Evolutionary conservation across 2,329 filamentous ascomycete genomes (phyloP).

Genomic region (Phyllosticta citribraziliensis): DNA sequence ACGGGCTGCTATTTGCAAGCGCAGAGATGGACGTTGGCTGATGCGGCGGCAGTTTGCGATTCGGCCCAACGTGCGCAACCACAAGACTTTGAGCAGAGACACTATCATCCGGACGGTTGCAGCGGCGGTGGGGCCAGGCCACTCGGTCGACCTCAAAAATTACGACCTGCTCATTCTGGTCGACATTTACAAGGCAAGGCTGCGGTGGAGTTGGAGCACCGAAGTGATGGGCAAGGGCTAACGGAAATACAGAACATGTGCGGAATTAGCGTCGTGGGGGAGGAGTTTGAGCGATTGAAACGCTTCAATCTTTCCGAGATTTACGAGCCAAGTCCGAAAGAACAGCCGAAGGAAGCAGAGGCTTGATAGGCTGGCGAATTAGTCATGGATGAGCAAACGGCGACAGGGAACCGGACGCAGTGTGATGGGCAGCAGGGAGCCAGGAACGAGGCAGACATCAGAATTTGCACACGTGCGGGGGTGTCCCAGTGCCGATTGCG

Average conservation of each 20-base stretch:
- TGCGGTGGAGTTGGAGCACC: too few relatives aligned
- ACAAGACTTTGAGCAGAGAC: constrained; percentile 57
- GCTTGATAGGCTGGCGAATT: neutral
- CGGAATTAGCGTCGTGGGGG: constrained; percentile 69
- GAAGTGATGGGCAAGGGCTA: neutral
- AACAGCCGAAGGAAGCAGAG: constrained; percentile 14
- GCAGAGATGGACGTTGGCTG: neutral
- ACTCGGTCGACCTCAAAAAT: constrained; percentile 68
- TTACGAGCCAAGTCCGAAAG: constrained; percentile 42
- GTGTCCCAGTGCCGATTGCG: too few relatives aligned
- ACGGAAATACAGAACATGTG: constrained; percentile 51
- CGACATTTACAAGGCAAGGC: constrained; percentile 66
- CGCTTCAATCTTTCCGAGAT: constrained; percentile 71
- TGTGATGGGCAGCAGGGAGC: too few relatives aligned
- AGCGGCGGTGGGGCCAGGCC: constrained; percentile 51
- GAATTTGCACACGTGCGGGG: too few relatives aligned
- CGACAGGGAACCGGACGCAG: too few relatives aligned
- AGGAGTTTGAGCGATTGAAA: constrained; percentile 64
- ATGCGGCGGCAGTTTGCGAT: constrained; percentile 60
- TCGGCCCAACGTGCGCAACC: constrained; percentile 64
- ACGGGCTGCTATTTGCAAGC: neutral
- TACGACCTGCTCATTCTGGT: constrained; percentile 72
- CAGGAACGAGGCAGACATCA: too few relatives aligned
- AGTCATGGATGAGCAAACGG: neutral
- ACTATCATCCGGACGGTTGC: constrained; percentile 64